These are phyloP conservation scores for Triticum monococcum DNA, from an alignment of 176 grass and related monocot genomes.

Conservation along the genomic window DNA sequence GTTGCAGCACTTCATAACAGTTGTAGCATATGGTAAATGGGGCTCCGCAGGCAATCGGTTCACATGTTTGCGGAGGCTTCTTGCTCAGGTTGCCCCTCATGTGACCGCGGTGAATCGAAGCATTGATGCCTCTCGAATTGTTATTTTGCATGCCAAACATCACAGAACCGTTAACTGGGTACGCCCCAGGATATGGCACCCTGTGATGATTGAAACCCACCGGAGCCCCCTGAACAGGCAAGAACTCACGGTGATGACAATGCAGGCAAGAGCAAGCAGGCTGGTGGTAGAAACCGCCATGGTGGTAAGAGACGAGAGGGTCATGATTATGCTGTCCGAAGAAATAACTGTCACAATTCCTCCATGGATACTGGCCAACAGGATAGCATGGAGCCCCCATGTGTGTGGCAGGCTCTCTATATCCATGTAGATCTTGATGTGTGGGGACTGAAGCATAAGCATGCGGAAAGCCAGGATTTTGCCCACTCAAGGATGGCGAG, in stretches of 20 bases:
- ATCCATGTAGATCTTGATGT: constrained; percentile 49
- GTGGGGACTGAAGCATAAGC: constrained; percentile 45
- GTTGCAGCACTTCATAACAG: constrained; percentile 85
- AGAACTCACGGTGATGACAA: constrained; percentile 44
- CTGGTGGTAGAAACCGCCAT: constrained; percentile 92
- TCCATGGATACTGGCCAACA: constrained; percentile 49
- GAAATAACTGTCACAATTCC: constrained; percentile 59
- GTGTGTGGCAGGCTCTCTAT: constrained; percentile 33
- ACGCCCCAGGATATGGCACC: constrained; percentile 42
- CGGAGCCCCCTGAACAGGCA: constrained; percentile 52
- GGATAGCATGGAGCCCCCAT: constrained; percentile 62
- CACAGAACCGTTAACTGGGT: constrained; percentile 30
- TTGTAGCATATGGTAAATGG: constrained; percentile 92
- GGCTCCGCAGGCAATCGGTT: constrained; percentile 71
- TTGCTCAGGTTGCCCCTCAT: constrained; percentile 51
- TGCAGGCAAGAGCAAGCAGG: constrained; percentile 82
- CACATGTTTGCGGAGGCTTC: constrained; percentile 55
- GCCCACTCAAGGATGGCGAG: constrained; percentile 48
- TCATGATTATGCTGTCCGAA: constrained; percentile 70
- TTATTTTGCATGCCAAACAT: constrained; percentile 43
- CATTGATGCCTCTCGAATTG: constrained; percentile 45
- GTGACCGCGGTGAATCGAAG: constrained; percentile 32
- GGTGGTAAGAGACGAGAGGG: constrained; percentile 78
- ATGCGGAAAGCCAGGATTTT: constrained; percentile 30
- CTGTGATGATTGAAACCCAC: constrained; percentile 51